Evolutionary conservation across 306 rosid genomes (phyloP).

Genomic region (Echinosophora koreensis): DNA sequence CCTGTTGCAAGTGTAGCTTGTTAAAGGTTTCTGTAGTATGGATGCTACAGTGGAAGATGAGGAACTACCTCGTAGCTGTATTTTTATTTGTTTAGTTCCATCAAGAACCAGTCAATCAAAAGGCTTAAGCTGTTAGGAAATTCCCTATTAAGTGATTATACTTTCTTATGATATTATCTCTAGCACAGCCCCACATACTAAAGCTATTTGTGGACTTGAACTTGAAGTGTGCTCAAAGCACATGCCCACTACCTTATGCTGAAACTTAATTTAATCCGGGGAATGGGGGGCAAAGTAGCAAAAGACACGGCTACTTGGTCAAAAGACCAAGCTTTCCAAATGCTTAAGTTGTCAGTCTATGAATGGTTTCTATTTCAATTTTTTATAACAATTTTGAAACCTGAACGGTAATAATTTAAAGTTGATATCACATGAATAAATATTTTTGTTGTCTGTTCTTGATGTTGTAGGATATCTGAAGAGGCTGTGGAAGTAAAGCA

Average conservation of each 20-base stretch:
- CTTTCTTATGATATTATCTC: background rate
- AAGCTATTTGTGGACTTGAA: constrained; percentile 21
- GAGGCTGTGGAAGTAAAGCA: constrained; percentile 96
- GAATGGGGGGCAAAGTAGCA: background rate
- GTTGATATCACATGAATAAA: constrained; percentile 10
- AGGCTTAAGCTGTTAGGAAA: constrained; percentile 29
- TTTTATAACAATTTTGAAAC: constrained; percentile 23
- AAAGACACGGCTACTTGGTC: background rate
- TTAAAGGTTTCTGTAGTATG: constrained; percentile 24
- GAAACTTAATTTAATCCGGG: constrained; percentile 27
- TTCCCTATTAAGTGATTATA: constrained; percentile 24
- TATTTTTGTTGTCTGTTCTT: constrained; percentile 33
- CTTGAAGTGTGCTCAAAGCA: constrained; percentile 21
- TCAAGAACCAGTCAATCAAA: constrained; percentile 12
- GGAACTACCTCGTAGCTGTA: constrained; percentile 15
- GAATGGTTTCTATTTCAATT: constrained; percentile 32
- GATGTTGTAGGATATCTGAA: constrained; percentile 82
- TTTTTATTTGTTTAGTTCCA: constrained; percentile 29
- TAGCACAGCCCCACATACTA: background rate
- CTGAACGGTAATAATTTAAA: constrained; percentile 17
- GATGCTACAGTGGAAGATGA: constrained; percentile 28
- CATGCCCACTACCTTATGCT: background rate
- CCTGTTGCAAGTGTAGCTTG: constrained; percentile 33
- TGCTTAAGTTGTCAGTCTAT: constrained; percentile 20
- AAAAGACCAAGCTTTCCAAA: constrained; percentile 9